Conservation (phyloP, 73 alveolate species). For the Tetrahymena borealis region DNA sequence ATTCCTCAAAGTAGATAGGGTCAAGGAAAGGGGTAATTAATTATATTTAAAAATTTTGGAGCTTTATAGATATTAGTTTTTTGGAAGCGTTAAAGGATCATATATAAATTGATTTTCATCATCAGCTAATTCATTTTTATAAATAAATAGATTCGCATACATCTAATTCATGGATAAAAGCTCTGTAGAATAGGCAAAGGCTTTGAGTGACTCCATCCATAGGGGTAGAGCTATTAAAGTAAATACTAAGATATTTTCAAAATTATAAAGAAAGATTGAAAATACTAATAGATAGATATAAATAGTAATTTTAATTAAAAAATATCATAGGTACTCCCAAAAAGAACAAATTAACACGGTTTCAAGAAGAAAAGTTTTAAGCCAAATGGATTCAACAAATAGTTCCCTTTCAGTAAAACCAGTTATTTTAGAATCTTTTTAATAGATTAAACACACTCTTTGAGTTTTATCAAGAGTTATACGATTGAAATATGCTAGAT, state of each 20-base stretch:
- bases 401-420: background rate
- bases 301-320: too few relatives aligned
- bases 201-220: background rate
- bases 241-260: background rate
- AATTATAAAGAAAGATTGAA: too few relatives aligned
- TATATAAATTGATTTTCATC: too few relatives aligned
- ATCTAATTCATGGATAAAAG: background rate
- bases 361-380: background rate
- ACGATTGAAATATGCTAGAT: too few relatives aligned
- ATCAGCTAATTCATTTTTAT: background rate
- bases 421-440: too few relatives aligned
- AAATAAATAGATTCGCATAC: background rate
- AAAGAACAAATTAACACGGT: background rate
- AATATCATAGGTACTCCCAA: background rate
- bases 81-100: too few relatives aligned
- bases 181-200: background rate
- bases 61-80: too few relatives aligned
- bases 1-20: background rate
- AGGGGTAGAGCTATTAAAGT: background rate
- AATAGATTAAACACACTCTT: too few relatives aligned
- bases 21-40: background rate
- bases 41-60: too few relatives aligned
- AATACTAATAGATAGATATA: too few relatives aligned
- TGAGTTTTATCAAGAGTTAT: too few relatives aligned
- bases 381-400: background rate